Base-by-base conservation (phyloP, 169 alveolate species). In the Plasmodium yoelii region DNA sequence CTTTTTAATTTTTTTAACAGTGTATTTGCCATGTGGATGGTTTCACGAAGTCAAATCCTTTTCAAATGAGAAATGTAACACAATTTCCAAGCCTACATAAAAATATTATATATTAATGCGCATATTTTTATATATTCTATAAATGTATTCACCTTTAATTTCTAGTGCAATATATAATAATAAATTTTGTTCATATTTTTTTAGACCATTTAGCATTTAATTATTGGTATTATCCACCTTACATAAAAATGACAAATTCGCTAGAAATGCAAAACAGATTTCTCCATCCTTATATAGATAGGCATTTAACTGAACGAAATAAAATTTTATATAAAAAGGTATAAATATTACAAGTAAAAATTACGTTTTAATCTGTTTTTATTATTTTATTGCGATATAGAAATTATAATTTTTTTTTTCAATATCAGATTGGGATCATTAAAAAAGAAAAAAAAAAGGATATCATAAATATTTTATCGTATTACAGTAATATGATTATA, bases 181-280 rank as follows among this genome's bases (percentile, higher is more conserved):
- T 44, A 8, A 26, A 8, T 80, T 80, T 65, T 49, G 60, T 53
- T 15, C 59, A 26, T 67, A 47, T 80, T 69, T 80, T 51, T 28
- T 55, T 46, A 80, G 90, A 65, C 51, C 90, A 80, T 71, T 71
- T 80, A 7, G 90, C 90, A 59, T 80, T 80, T 80, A 80, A 80
- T 80, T 80, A 80, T 67, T 80, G 90, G 90, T 80, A 80, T 80
- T 80, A 80, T 51, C 90, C 90, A 44, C 90, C 90, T 65, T 80
- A 80, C 55, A 65, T 80, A 67, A 80, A 67, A 47, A 80, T 55
- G 72, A 71, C 34, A n/a, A 80, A 65, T 39, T 49, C 70, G 13
- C 13, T 47, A 26, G 80, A 80, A 53, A 67, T 67, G n/a, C 84
- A 80, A 26, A 80, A 61, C 59, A 65, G 80, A 19, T 80, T 80